These are phyloP conservation scores for Pulicaria dysenterica DNA, from an alignment of 129 eudicot genomes.

Conservation along the genomic window DNA sequence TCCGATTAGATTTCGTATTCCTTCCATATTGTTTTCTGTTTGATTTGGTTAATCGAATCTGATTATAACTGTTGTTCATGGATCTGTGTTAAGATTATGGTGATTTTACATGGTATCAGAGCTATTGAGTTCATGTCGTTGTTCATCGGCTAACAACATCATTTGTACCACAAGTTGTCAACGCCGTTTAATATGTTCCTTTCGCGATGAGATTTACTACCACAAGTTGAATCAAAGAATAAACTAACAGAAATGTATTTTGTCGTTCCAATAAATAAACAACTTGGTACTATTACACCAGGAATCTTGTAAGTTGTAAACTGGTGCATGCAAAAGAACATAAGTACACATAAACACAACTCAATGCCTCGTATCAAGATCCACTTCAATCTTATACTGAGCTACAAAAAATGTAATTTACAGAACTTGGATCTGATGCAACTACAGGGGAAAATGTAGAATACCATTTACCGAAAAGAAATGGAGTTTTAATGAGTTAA, in stretches of 20 bases:
- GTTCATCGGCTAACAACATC: too few relatives aligned
- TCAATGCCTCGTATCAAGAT: conserved; percentile 23
- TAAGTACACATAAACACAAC: conserved; percentile 21
- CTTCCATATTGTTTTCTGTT: too few relatives aligned
- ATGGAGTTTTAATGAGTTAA: neutral
- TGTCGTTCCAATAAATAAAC: neutral
- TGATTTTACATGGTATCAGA: too few relatives aligned
- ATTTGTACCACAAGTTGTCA: too few relatives aligned
- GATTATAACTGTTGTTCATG: too few relatives aligned
- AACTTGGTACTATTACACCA: neutral
- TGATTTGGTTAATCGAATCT: too few relatives aligned
- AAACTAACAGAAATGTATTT: neutral
- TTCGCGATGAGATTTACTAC: too few relatives aligned
- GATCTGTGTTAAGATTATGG: too few relatives aligned
- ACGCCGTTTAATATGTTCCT: too few relatives aligned
- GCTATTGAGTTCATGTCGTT: too few relatives aligned
- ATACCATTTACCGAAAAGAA: conserved; percentile 10
- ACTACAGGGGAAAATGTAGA: conserved; percentile 22
- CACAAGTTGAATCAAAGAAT: too few relatives aligned
- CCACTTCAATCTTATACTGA: conserved; percentile 26
- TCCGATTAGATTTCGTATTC: too few relatives aligned
- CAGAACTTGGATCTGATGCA: conserved; percentile 23
- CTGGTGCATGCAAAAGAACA: conserved; percentile 20
- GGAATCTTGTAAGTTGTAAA: conserved; percentile 18
- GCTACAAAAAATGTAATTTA: conserved; percentile 38